Evolutionary conservation across 805 yeast species (phyloP).

Genomic region (Wickerhamomyces pijperi): DNA sequence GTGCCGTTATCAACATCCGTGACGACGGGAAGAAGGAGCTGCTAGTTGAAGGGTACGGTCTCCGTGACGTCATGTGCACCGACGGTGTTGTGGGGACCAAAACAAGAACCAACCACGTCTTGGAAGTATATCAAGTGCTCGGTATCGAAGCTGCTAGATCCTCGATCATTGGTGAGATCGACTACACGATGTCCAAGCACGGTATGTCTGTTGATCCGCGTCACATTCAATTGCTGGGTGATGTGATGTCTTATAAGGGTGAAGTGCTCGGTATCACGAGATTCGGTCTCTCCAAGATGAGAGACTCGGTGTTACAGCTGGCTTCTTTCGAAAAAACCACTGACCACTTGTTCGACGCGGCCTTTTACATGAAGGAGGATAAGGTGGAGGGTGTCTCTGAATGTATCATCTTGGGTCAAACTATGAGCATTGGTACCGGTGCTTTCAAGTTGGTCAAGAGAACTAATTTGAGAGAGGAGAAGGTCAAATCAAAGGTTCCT

Average conservation of each 20-base stretch:
- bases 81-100: constrained; percentile 89
- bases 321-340: constrained; percentile 98
- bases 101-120: constrained; percentile 83
- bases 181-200: constrained; percentile 95
- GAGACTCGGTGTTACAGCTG: constrained; percentile 92
- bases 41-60: constrained; percentile 95
- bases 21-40: constrained; percentile 82
- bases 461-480: constrained; percentile 32
- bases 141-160: constrained; percentile 98
- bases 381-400: constrained; percentile 95
- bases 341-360: constrained; percentile 95
- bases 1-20: constrained; percentile 92
- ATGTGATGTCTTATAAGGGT: constrained; percentile 98
- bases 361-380: constrained; percentile 95
- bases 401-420: constrained; percentile 94
- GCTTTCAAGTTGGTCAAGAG: constrained; percentile 76
- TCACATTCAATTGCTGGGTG: constrained; percentile 94
- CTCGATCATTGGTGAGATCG: constrained; percentile 88
- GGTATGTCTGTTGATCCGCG: constrained; percentile 99
- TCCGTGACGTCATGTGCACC: constrained; percentile 92
- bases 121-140: constrained; percentile 79
- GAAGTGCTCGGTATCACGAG: constrained; percentile 97
- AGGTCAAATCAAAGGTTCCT: constrained; percentile 32
- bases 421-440: constrained; percentile 97
- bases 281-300: constrained; percentile 95